Base-by-base conservation (phyloP, 805 yeast genomes). In the Metschnikowia drakensbergensis region DNA sequence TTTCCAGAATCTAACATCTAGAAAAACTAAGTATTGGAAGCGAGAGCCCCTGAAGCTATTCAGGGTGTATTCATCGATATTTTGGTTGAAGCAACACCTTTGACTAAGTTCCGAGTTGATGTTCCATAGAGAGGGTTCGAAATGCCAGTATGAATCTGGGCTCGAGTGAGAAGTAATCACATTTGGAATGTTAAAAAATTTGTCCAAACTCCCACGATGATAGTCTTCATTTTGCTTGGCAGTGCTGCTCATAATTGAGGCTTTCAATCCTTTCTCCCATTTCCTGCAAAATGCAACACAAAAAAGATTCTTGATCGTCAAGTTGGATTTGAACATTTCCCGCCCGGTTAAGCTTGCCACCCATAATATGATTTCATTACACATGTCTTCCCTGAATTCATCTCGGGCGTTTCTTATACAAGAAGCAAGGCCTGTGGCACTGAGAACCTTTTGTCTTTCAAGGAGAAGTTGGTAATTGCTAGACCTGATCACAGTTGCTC, bases 351-450 rank as follows among this genome's bases (percentile, higher is more conserved):
- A 63, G 35, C 81, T 84, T 27, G 68, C 63, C 4, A 88, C 60
- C 90, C 94, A 86, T n/a, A 62, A 57, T 5, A 86, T 61, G 17
- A 88, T 80, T 52, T 84, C 89, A 37, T 79, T 83, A 55, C 86
- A 83, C 87, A 86, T 82, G 49, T 86, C 91, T 60, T 89, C 96
- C 45, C 94, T 71, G 60, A 87, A 84, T 5, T 79, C 68, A 59
- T 88, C 96, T 48, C 90, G 69, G 13, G 80, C 72, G 45, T 83
- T 79, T 47, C 88, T 68, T 11, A 89, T 82, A 42, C 87, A 77
- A 1, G 84, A 76, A 1, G 84, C 77, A 17, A 87, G 68, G 0
- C 90, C 90, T 0, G 88, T 83, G 0, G 81, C 67, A 23, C 80
- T 77, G 29, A 88, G 64, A 3, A 75, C 67, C n/a, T 68, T 67